phyloP scores from a whole-genome alignment of 179 eudicot species.

The Spinacia oleracea region DNA sequence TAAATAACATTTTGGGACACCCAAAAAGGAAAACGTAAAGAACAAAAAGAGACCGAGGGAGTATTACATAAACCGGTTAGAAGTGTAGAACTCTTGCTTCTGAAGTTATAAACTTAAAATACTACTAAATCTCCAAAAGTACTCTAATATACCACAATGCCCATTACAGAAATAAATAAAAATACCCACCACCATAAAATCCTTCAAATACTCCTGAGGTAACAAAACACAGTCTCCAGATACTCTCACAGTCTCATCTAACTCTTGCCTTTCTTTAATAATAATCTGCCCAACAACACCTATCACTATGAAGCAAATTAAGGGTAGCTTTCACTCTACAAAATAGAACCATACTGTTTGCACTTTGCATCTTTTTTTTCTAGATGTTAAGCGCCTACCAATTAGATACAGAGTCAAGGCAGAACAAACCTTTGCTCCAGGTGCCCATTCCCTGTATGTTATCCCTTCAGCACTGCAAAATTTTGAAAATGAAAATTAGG shows the following conservation, averaged over 20 bases:
- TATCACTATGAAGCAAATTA: neutral
- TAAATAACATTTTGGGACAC: too few relatives aligned
- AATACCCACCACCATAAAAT: neutral
- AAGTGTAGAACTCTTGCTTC: neutral
- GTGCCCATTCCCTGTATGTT: constrained; percentile 99
- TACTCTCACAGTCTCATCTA: neutral
- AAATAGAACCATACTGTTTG: neutral
- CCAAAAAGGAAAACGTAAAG: too few relatives aligned
- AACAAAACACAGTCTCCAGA: neutral
- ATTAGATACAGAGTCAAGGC: neutral
- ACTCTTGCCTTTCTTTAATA: neutral
- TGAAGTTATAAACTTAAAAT: neutral
- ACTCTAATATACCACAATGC: neutral
- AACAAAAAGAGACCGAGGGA: too few relatives aligned
- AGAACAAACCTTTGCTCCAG: constrained; percentile 86
- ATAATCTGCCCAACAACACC: neutral
- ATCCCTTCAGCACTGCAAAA: constrained; percentile 75
- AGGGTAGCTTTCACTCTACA: constrained; percentile 6
- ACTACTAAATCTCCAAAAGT: neutral
- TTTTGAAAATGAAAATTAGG: constrained; percentile 26
- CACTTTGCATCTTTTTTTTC: neutral
- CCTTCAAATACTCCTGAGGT: neutral
- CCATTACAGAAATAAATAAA: neutral
- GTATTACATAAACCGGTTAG: neutral
- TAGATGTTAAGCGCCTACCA: neutral